These are phyloP conservation scores for Biancaea sappan DNA, from an alignment of 306 rosid species.

Conservation along the genomic window DNA sequence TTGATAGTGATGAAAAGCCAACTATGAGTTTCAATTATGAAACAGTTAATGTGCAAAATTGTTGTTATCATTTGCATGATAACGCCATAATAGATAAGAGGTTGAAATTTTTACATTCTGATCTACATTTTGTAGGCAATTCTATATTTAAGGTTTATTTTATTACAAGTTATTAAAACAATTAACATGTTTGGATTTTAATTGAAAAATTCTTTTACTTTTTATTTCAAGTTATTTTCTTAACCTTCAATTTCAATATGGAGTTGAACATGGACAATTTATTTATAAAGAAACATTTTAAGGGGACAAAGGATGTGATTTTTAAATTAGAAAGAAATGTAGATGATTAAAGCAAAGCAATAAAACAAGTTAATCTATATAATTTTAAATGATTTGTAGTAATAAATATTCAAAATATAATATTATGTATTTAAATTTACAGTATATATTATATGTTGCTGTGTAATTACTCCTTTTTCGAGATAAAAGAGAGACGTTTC, in stretches of 20 bases:
- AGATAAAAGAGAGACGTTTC: not conserved
- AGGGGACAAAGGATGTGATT: not conserved
- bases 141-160: no score
- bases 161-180: not conserved
- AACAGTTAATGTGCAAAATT: not conserved
- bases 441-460: not conserved
- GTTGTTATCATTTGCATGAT: not conserved
- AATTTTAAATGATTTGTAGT: no score
- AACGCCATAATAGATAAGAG: not conserved
- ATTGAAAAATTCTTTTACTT: not conserved
- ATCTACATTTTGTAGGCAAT: not conserved
- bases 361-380: no score
- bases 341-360: not conserved
- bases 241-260: not conserved
- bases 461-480: not conserved
- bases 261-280: not conserved
- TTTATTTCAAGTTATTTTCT: not conserved
- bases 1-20: not conserved
- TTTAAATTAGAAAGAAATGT: not conserved
- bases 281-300: not conserved
- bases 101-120: not conserved
- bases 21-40: no score
- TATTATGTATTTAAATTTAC: not conserved
- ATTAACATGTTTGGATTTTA: no score
- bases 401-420: no score